These are phyloP conservation scores for Hypseocharis bilobata DNA, from an alignment of 441 rosid genomes.

Conservation along the genomic window DNA sequence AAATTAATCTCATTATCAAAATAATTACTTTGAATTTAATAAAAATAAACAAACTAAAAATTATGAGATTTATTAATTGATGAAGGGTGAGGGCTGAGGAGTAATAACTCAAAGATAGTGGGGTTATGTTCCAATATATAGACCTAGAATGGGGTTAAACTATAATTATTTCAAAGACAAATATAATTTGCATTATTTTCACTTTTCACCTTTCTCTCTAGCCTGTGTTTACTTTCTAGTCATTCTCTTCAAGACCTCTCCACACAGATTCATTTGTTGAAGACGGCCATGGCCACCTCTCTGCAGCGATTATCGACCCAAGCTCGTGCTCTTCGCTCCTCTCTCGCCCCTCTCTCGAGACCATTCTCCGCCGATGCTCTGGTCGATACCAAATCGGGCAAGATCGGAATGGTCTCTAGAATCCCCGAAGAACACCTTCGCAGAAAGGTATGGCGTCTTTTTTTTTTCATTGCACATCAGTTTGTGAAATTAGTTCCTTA, in stretches of 20 bases:
- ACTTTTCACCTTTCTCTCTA: not conserved
- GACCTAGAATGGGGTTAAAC: not conserved
- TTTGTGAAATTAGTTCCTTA: not conserved
- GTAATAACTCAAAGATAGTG: too few species aligned
- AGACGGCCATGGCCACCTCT: slow-evolving; percentile 48
- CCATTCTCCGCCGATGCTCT: slow-evolving; percentile 34
- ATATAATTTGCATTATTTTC: not conserved
- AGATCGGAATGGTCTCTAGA: slow-evolving; percentile 27
- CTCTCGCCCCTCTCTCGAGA: slow-evolving; percentile 36
- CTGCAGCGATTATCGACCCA: slow-evolving; percentile 41
- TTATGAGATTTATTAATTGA: too few species aligned
- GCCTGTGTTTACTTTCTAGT: not conserved
- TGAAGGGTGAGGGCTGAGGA: too few species aligned
- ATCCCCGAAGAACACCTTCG: slow-evolving; percentile 26
- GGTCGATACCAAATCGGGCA: slow-evolving; percentile 22
- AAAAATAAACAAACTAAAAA: too few species aligned
- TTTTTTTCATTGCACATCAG: not conserved
- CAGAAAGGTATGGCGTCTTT: slow-evolving; percentile 18
- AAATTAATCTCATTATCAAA: too few species aligned
- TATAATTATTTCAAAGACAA: not conserved
- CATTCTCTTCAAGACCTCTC: not conserved
- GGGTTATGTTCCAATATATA: not conserved
- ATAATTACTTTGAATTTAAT: too few species aligned
- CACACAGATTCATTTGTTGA: slow-evolving; percentile 16
- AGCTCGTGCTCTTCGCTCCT: slow-evolving; percentile 30